A percentile compares a stretch with the other conserved stretches of the same genome.
phyloP scores from a whole-genome alignment of 2,329 filamentous ascomycete genomes.

The Geosmithia putterillii region DNA sequence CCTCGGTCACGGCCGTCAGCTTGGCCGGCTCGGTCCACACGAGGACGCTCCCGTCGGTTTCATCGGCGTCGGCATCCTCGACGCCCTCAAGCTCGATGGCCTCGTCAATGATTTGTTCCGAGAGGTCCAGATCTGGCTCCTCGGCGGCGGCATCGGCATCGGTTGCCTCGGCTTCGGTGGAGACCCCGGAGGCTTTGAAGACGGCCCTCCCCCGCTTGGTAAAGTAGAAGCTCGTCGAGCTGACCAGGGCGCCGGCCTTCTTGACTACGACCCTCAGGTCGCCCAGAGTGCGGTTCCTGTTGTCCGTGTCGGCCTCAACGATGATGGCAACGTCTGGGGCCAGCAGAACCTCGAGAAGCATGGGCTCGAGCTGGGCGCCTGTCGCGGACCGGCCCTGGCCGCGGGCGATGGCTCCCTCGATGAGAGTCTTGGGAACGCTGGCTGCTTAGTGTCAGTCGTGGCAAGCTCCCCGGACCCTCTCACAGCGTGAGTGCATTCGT shows the following conservation, averaged over 20 bases:
- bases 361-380: constrained; percentile 62
- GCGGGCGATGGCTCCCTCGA: constrained; percentile 76
- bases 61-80: constrained; percentile 56
- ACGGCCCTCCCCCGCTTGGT: constrained; percentile 64
- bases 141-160: constrained; percentile 12
- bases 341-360: constrained; percentile 72
- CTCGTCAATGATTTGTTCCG: constrained; percentile 43
- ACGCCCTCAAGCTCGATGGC: constrained; percentile 72
- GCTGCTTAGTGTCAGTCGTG: constrained; percentile 23
- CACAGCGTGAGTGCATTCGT: not conserved
- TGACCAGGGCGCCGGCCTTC: constrained; percentile 53
- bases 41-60: constrained; percentile 57
- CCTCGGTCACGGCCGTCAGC: constrained; percentile 20
- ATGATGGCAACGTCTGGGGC: constrained; percentile 67
- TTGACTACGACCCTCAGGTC: constrained; percentile 64
- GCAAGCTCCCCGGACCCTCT: not conserved
- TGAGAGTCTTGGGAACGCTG: constrained; percentile 70
- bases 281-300: constrained; percentile 58
- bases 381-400: constrained; percentile 73
- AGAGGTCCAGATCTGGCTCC: constrained; percentile 51
- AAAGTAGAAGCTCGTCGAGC: constrained; percentile 76
- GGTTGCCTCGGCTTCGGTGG: constrained; percentile 8
- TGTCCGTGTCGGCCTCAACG: constrained; percentile 78
- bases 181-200: constrained; percentile 42
- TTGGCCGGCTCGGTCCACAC: constrained; percentile 31